Base-by-base conservation (phyloP, 768 basidiomycete species). In the Hygrophorus pudorinus region DNA sequence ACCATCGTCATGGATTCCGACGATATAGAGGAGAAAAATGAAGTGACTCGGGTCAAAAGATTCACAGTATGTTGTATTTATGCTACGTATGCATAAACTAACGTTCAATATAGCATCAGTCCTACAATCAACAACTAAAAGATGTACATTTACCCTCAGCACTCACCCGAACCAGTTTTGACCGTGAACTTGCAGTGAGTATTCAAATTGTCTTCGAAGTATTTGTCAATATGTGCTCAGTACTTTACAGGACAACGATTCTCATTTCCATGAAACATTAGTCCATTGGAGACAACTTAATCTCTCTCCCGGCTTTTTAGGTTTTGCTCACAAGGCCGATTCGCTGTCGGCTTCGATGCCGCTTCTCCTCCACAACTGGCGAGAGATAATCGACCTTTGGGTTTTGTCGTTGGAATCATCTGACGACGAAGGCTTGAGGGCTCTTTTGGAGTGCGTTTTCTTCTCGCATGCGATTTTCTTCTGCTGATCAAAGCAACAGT, bases 251-350 rank as follows among this genome's bases (percentile, higher is more conserved):
- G 84, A 90, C 50, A 75, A 77, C 55, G 78, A 79, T 45, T 87
- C 84, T 0, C 81, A 88, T 56, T 91, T 93, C 53, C 78, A 81
- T 43, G 70, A 76, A 51, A 73, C 83, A 2, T 65, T 93, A 27
- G 68, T 76, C 20, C 78, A 85, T 54, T 87, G 84, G 81, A 66
- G 74, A 51, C 82, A 91, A 52, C 72, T 92, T 48, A 90, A 86
- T 59, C 73, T 93, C 16, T 71, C 86, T 2, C 75, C 84, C 1
- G 68, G 78, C 1, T 92, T 91, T 59, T 60, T 89, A 43, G 62
- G 67, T 21, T 91, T 89, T 55, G 78, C 81, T 2, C 68, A 72
- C 46, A 71, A 72, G 48, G 77, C 71, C 0, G 72, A 79, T 33
- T 59, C 70, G 0, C 64, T 88, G 31, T 78, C 83, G 4, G 71